Evolutionary conservation across 805 yeast species (phyloP).

Genomic region (Candida qinlingensis): DNA sequence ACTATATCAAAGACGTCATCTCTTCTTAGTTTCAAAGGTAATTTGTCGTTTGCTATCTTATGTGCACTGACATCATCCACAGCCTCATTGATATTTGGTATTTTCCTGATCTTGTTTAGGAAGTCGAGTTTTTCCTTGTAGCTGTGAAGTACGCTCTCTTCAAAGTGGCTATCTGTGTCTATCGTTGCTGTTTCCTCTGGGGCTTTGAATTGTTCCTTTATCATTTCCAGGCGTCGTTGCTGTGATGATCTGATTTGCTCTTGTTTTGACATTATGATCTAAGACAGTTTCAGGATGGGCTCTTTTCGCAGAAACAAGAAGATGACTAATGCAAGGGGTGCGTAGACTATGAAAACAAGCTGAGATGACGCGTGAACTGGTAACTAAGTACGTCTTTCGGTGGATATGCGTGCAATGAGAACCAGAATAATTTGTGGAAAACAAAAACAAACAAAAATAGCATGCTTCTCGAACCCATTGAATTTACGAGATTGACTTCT

Average conservation of each 20-base stretch:
- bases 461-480: too few relatives aligned
- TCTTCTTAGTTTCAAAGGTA: slow-evolving; percentile 19
- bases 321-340: too few relatives aligned
- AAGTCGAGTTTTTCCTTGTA: neutral
- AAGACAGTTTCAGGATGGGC: neutral
- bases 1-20: slow-evolving; percentile 22
- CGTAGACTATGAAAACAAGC: too few relatives aligned
- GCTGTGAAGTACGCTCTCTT: neutral
- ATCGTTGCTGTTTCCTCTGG: neutral
- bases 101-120: neutral
- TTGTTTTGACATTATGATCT: neutral
- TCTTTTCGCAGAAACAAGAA: too few relatives aligned
- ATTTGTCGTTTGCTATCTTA: slow-evolving; percentile 10
- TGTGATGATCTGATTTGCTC: neutral
- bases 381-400: too few relatives aligned
- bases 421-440: too few relatives aligned
- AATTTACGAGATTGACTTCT: too few relatives aligned
- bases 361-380: too few relatives aligned
- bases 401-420: too few relatives aligned
- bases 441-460: neutral
- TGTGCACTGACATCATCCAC: slow-evolving; percentile 8
- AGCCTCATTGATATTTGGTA: neutral
- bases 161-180: neutral
- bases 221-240: neutral
- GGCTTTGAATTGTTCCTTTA: neutral